Evolutionary conservation across 208 protist species (phyloP), one percentile per base, ranked within the genome.

Genomic region (Trypanosoma theileri): DNA sequence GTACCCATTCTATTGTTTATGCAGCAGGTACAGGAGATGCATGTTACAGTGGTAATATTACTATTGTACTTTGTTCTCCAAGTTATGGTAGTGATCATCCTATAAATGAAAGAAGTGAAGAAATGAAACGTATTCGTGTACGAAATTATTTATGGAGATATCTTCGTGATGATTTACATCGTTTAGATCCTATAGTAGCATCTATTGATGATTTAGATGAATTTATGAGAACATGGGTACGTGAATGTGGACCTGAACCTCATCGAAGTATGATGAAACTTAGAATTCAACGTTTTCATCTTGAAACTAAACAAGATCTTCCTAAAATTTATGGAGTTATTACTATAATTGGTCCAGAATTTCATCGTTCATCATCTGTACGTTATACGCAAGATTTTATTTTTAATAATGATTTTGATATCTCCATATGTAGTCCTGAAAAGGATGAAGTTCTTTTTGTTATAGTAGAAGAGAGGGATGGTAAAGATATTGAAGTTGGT

Each of bases 91-190:
- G 74, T 46, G 76, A 78, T 24, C 42, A 72, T 46, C 65, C 57
- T 44, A 64, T 83, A 60, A 71, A 65, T 24, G 64, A 71, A 6
- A n/a, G 4, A 40, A 50, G 79, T 64, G 81, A 89, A 69, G 69
- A 74, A 48, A 28, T 59, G 24, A 58, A 82, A 42, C 87, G 87
- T 22, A 57, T 74, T 31, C 90, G 90, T 59, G 76, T 95, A 54
- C 70, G 70, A 68, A 80, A 81, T 59, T 93, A 81, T 64, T 64
- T 95, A 46, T 93, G 87, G 88, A 80, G 67, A 62, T 82, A 91
- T 73, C 76, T 89, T 41, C 85, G 87, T 41, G 86, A 91, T 71
- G 85, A 93, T 50, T 76, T 95, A 42, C 87, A 95, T 64, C 77
- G 82, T 24, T 66, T 95, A 4, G 86, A 95, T 57, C 71, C 79